phyloP scores from a whole-genome alignment of 2,329 filamentous ascomycete genomes.

The Passalora sequoiae region DNA sequence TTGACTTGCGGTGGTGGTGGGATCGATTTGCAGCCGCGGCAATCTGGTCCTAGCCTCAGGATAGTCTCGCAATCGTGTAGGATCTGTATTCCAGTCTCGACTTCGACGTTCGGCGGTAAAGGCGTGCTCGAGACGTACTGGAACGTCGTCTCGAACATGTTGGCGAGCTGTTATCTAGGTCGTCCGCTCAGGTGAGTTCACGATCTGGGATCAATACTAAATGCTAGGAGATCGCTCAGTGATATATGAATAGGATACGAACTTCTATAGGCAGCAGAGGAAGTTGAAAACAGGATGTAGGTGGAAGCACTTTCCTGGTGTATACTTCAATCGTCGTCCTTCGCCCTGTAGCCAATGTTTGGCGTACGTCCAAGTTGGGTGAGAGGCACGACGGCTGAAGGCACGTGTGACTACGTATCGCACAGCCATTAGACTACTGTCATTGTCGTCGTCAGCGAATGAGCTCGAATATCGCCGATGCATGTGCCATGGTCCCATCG shows the following conservation, averaged over 20 bases:
- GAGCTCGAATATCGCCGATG: too few species aligned
- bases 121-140: conserved; percentile 28
- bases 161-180: background rate
- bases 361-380: too few species aligned
- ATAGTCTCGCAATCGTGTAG: conserved; percentile 34
- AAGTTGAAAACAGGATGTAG: background rate
- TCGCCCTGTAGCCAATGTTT: too few species aligned
- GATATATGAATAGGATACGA: too few species aligned
- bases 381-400: too few species aligned
- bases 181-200: background rate
- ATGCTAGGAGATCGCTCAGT: background rate
- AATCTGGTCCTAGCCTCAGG: conserved; percentile 32
- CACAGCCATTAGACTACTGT: too few species aligned
- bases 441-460: too few species aligned
- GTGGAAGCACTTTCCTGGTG: background rate
- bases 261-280: background rate
- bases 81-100: conserved; percentile 24
- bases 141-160: conserved; percentile 33
- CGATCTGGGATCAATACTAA: background rate
- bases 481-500: too few species aligned
- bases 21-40: conserved; percentile 26
- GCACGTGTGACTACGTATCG: too few species aligned
- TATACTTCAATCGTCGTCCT: background rate
- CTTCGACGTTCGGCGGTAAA: conserved; percentile 24
- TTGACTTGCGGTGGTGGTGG: conserved; percentile 20